Evolutionary conservation across 495 filamentous ascomycete genomes (phyloP), one percentile per base, ranked within the genome.

Genomic region (Neurospora tetrasperma): DNA sequence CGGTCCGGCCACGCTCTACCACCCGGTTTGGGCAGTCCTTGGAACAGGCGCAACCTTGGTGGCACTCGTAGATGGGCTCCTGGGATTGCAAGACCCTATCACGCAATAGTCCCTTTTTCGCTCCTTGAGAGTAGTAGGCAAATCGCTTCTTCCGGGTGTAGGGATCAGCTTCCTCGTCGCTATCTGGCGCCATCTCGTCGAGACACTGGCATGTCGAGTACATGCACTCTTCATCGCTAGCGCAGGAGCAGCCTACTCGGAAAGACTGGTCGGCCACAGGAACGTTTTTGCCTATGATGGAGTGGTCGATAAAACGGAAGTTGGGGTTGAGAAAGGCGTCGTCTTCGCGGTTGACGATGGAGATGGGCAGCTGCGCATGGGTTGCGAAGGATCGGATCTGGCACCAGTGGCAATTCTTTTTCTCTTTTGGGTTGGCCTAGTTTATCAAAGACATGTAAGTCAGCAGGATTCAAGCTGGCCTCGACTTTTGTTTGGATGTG

Each of bases 41-140:
- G 0, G 84, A 83, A 75, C 96, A 97, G 23, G 79, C 82, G 79
- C 95, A 99, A 20, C 82, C 85, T 0, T 81, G 76, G 77, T 93
- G 93, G 79, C 96, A 99, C 79, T 99, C 96, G 77, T 91, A 93
- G 62, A 98, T 95, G 14, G 88, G 85, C n/a, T 86, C 75, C 5
- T 86, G 83, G 43, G 83, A 85, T 27, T 86, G 73, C 5, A 90
- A 85, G 43, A 89, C 77, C 69, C 80, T 80, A 62, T 75, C 77
- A 42, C 85, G 80, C 70, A 89, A 77, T 18, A 79, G 75, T 7
- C 82, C 87, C 2, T 82, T 80, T 73, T 80, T 83, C 1, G 59
- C 69, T 31, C 85, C 86, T 20, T 77, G 75, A 7, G 78, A 78
- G 71, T 85, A 77, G 71, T 88, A 88, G 0, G 85, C 84, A 54